Evolutionary conservation across 1,284 basidiomycete species (phyloP), one percentile per base, ranked within the genome.

Genomic region (Amylostereum chailletii): DNA sequence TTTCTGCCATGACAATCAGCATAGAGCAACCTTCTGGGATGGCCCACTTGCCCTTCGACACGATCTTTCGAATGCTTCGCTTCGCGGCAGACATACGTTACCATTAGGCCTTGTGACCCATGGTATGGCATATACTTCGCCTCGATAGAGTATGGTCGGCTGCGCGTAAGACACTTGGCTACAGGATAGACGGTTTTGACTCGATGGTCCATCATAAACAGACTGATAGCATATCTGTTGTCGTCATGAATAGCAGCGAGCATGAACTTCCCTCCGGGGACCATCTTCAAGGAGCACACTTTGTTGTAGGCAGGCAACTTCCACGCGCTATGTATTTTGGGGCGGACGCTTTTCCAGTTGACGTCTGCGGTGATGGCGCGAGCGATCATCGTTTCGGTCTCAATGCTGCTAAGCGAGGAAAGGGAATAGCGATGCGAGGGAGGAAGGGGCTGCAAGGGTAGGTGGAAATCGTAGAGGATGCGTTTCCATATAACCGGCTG

Each of bases 231-330:
- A 60, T 76, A 81, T 33, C 69, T 67, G 36, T 64, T 66, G 1
- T 55, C 54, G 56, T 81, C 76, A 51, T 38, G 77, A 5, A 79
- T 73, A 4, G 81, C 83, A 0, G 79, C 79, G 32, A 85, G 65
- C 51, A 86, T 70, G 53, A 81, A 83, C 55, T 83, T 81, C 27
- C 86, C 83, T 1, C 86, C 86, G 2, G 85, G 81, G 5, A 86
- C 70, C 30, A 84, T 59, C 33, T 70, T 71, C 71, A 87, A 76
- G 33, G 80, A 77, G 48, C 71, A 66, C 0, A 74, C 60, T 29
- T 65, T 58, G 5, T 49, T 48, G 58, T 57, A 67, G 34, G 53
- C 58, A 8, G 46, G 48, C 37, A 56, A 44, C n/a, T 38, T 47
- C 52, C 50, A 54, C 11, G 31, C 46, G 3, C 44, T 45, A 34